Percentiles rank a stretch among this genome's conserved stretches.
Conservation (phyloP, 1,139 yeast species). For the Maudiozyma humilis region DNA sequence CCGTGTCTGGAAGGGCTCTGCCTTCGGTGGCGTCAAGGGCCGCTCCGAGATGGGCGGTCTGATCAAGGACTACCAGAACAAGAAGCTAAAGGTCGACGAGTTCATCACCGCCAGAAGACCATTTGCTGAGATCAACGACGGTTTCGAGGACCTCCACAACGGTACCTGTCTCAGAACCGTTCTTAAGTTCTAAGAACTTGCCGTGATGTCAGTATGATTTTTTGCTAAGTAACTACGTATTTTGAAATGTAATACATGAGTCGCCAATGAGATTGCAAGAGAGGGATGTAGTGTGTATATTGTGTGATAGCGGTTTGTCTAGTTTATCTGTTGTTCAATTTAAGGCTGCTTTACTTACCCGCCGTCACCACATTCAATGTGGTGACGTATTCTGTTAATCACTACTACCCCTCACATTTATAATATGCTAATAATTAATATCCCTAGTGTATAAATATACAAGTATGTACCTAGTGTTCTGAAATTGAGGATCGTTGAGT, state of each 20-base stretch:
- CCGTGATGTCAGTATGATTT: no score
- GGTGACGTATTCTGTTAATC: no score
- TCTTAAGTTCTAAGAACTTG: slow-evolving; percentile 29
- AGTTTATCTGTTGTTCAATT: no score
- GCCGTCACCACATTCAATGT: no score
- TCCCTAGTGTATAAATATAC: neutral
- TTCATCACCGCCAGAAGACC: slow-evolving; percentile 86
- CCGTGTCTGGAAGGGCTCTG: slow-evolving; percentile 97
- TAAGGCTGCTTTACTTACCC: no score
- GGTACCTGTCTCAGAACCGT: slow-evolving; percentile 96
- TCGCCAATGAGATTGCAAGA: no score
- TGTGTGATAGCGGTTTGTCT: no score
- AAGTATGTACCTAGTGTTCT: no score
- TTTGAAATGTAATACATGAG: no score
- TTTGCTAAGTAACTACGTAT: no score
- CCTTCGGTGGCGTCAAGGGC: slow-evolving; percentile 98
- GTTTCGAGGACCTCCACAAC: slow-evolving; percentile 89
- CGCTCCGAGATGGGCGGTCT: slow-evolving; percentile 89
- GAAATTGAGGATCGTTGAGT: no score
- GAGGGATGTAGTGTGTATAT: no score
- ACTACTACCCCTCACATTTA: neutral
- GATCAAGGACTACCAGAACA: slow-evolving; percentile 76
- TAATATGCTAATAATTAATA: neutral
- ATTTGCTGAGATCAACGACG: slow-evolving; percentile 70
- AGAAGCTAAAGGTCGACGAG: slow-evolving; percentile 85